Conservation (phyloP, 1,284 basidiomycete genomes). For the Trichosporon coremiiforme region DNA sequence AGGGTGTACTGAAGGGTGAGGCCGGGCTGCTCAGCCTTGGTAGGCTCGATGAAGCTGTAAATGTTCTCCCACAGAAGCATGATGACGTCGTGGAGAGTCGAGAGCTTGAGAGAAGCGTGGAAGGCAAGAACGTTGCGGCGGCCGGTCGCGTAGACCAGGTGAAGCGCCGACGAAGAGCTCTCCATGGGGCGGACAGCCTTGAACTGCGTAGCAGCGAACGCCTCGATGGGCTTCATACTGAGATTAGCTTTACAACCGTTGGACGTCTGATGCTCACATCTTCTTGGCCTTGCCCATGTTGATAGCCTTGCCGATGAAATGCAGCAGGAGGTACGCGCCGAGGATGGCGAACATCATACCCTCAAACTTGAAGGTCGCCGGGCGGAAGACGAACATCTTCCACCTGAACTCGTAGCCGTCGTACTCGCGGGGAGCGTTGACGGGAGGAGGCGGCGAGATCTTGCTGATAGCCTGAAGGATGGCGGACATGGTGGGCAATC, state of each 20-base stretch:
- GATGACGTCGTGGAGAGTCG: conserved; percentile 78
- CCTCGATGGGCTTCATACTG: conserved; percentile 37
- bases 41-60: conserved; percentile 72
- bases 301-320: conserved; percentile 47
- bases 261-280: conserved; percentile 45
- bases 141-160: conserved; percentile 82
- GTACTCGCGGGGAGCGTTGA: conserved; percentile 58
- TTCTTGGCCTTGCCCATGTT: conserved; percentile 46
- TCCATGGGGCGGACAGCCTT: conserved; percentile 37
- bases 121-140: conserved; percentile 72
- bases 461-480: conserved; percentile 59
- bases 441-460: conserved; percentile 58
- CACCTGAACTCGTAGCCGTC: conserved; percentile 69
- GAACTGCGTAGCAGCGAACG: conserved; percentile 43
- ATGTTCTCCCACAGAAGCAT: conserved; percentile 60
- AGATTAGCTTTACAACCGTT: background rate
- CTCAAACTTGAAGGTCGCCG: conserved; percentile 75
- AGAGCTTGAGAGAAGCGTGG: conserved; percentile 74
- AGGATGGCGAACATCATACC: conserved; percentile 62
- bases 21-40: conserved; percentile 62
- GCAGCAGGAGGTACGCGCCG: conserved; percentile 50
- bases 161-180: conserved; percentile 54
- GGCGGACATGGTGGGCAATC: conserved; percentile 35
- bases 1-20: conserved; percentile 72
- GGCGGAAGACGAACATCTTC: conserved; percentile 75